phyloP scores from a whole-genome alignment of 176 grass and related monocot species.

The Rhynchospora pubera region DNA sequence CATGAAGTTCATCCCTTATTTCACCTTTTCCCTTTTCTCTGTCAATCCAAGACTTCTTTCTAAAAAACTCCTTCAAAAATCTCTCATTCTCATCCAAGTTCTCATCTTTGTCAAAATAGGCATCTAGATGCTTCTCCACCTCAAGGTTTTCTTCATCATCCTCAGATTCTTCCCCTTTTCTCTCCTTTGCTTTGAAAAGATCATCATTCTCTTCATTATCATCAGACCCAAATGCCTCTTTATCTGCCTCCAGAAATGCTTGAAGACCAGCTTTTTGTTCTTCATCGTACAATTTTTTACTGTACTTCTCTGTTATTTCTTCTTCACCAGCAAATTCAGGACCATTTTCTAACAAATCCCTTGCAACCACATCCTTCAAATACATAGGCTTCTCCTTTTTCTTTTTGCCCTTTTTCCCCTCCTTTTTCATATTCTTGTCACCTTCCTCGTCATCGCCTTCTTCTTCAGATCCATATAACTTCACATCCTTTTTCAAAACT shows the following conservation, averaged over 20 bases:
- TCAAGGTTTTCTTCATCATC: conserved; percentile 42
- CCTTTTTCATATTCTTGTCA: conserved; percentile 14
- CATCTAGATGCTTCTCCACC: conserved; percentile 40
- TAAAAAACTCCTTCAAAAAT: conserved; percentile 76
- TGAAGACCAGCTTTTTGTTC: conserved; percentile 59
- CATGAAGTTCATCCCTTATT: conserved; percentile 30
- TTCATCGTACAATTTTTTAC: conserved; percentile 57
- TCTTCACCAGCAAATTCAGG: conserved; percentile 50
- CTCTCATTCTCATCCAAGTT: conserved; percentile 57
- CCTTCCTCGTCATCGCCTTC: conserved; percentile 24
- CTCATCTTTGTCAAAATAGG: conserved; percentile 59
- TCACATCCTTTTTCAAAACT: conserved; percentile 42
- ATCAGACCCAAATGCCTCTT: conserved; percentile 28
- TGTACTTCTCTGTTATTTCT: conserved; percentile 41
- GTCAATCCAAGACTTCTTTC: conserved; percentile 51
- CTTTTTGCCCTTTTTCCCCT: conserved; percentile 22
- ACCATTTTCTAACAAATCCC: conserved; percentile 67
- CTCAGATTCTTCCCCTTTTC: conserved; percentile 19
- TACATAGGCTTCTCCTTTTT: conserved; percentile 76
- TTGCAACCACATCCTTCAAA: conserved; percentile 85
- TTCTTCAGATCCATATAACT: conserved; percentile 55
- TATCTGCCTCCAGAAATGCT: conserved; percentile 66
- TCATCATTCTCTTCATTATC: conserved; percentile 29
- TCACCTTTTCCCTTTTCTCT: conserved; percentile 23
- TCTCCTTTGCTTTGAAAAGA: conserved; percentile 52